Percentiles rank a stretch among this genome's conserved stretches.
These are phyloP conservation scores for Bjerkandera adusta DNA, from an alignment of 1,284 basidiomycete genomes.

Conservation along the genomic window DNA sequence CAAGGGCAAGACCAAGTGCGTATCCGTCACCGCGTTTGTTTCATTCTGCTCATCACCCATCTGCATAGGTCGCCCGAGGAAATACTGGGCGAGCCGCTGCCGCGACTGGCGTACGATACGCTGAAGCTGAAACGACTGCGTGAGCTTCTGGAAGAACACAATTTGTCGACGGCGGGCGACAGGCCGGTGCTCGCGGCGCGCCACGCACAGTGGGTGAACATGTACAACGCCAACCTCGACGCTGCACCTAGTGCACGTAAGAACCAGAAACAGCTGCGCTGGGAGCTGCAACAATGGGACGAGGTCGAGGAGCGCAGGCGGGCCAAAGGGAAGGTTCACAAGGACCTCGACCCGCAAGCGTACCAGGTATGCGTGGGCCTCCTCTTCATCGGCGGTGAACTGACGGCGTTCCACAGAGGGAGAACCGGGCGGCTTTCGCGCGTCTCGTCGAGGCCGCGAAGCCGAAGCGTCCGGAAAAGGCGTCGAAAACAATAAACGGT, in stretches of 20 bases:
- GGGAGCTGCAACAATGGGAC: slow-evolving; percentile 60
- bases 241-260: slow-evolving; percentile 45
- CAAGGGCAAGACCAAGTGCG: slow-evolving; percentile 47
- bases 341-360: slow-evolving; percentile 19
- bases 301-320: slow-evolving; percentile 41
- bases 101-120: slow-evolving; percentile 63
- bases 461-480: slow-evolving; percentile 19
- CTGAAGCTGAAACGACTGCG: slow-evolving; percentile 61
- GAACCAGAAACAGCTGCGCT: slow-evolving; percentile 43
- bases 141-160: slow-evolving; percentile 53
- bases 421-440: slow-evolving; percentile 43
- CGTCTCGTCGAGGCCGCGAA: slow-evolving; percentile 41
- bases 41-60: not conserved
- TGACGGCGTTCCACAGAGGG: slow-evolving; percentile 36
- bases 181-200: slow-evolving; percentile 48
- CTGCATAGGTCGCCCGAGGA: slow-evolving; percentile 9
- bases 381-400: not conserved
- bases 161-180: slow-evolving; percentile 52
- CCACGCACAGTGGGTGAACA: slow-evolving; percentile 67
- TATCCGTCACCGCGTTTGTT: slow-evolving; percentile 7
- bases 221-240: slow-evolving; percentile 73
- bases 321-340: slow-evolving; percentile 34
- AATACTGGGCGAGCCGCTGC: slow-evolving; percentile 45
- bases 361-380: slow-evolving; percentile 43
- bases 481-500: not conserved